Percentiles rank a stretch among this genome's conserved stretches.
These are phyloP conservation scores for Penicillium crustosum DNA, from an alignment of 2,329 filamentous ascomycete species.

Conservation along the genomic window DNA sequence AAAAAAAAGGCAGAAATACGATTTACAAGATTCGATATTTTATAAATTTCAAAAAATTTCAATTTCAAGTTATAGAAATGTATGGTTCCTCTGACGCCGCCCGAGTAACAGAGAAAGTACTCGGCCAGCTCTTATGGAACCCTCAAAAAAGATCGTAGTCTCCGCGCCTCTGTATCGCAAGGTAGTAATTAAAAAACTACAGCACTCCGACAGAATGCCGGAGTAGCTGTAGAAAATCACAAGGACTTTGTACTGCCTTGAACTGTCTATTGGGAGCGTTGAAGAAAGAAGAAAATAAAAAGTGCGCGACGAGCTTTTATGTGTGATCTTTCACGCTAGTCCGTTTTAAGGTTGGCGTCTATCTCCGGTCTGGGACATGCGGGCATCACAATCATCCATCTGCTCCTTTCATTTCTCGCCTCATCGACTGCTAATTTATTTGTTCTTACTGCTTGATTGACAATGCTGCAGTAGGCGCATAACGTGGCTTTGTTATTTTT, in stretches of 20 bases:
- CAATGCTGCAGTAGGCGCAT: conserved; percentile 13
- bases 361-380: conserved; percentile 12
- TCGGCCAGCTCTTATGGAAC: conserved; percentile 73
- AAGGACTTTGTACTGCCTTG: conserved; percentile 63
- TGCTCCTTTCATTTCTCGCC: conserved; percentile 5
- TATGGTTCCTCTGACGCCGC: conserved; percentile 82
- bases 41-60: conserved; percentile 3
- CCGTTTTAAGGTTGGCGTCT: conserved; percentile 20
- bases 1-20: too few species aligned
- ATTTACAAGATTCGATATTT: neutral
- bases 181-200: conserved; percentile 61
- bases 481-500: conserved; percentile 3
- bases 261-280: conserved; percentile 86
- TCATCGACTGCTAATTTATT: neutral
- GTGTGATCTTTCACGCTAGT: conserved; percentile 28
- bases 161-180: conserved; percentile 63
- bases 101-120: conserved; percentile 67
- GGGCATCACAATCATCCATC: conserved; percentile 11
- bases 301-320: conserved; percentile 24
- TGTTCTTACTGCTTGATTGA: neutral
- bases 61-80: conserved; percentile 47
- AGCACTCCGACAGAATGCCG: conserved; percentile 68
- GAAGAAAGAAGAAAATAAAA: conserved; percentile 36
- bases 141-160: conserved; percentile 49
- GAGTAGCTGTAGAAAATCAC: conserved; percentile 49